Evolutionary conservation across 495 filamentous ascomycete genomes (phyloP).

Genomic region (Pseudotulostoma volvatum): DNA sequence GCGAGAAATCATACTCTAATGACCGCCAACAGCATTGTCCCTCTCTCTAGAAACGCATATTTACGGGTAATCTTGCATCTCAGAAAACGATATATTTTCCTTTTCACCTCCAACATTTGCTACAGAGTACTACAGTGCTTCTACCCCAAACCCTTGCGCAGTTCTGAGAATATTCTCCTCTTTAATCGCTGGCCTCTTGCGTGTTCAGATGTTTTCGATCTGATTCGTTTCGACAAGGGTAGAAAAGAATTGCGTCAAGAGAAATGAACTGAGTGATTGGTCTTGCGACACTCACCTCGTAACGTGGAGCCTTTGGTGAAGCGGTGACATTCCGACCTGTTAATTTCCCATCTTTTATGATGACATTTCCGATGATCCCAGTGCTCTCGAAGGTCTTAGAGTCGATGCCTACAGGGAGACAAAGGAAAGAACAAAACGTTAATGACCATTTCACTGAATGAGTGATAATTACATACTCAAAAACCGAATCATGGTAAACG

Average conservation of each 20-base stretch:
- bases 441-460: too few relatives aligned
- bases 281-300: conserved; percentile 10
- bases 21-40: too few relatives aligned
- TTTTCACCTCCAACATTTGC: background rate
- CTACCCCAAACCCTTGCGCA: too few relatives aligned
- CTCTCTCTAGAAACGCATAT: background rate
- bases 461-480: too few relatives aligned
- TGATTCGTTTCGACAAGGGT: conserved; percentile 1
- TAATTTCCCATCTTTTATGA: conserved; percentile 8
- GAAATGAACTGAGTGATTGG: too few relatives aligned
- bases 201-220: conserved; percentile 21
- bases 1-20: too few relatives aligned
- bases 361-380: conserved; percentile 14
- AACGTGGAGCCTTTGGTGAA: conserved; percentile 13
- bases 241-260: background rate
- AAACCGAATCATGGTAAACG: too few relatives aligned
- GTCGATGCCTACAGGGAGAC: conserved; percentile 14
- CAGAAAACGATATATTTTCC: too few relatives aligned
- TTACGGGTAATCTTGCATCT: background rate
- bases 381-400: conserved; percentile 16
- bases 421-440: too few relatives aligned
- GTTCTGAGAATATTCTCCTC: conserved; percentile 19
- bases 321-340: conserved; percentile 14
- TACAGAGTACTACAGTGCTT: background rate
- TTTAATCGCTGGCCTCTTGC: conserved; percentile 19